Evolutionary conservation across 345 rosid genomes (phyloP), one percentile per base, ranked within the genome.

Genomic region (Salix caprea): DNA sequence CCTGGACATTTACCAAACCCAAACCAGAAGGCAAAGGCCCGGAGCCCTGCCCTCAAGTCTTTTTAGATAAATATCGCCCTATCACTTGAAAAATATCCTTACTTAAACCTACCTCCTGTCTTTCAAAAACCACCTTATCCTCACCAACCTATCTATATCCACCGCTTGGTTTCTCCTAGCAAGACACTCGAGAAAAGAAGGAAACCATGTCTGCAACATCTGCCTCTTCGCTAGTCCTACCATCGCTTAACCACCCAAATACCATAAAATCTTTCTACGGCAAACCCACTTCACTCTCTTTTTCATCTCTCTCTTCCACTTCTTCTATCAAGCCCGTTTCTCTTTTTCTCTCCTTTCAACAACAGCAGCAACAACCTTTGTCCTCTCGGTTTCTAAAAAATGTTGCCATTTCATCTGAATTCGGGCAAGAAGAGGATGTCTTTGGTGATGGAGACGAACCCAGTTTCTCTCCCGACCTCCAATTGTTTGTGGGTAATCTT

Each of bases 401-500:
- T 74, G 99, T 93, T 21, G 87, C 94, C 1, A 73, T 88, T 58
- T 85, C 97, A 0, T 88, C 92, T 3, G 97, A 89, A 11, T 85
- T 82, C 64, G 91, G 85, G 26, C 90, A 88, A 58, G 94, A 93
- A 28, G 96, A 93, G 75, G 96, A 82, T 12, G 76, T 84, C 16
- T 67, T 83, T 30, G 81, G 85, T 72, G 89, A 85, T 28, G 90
- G 77, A 0, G 87, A 81, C 18, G 89, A 76, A 4, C 80, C 82
- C 26, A 82, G 82, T 19, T 88, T 92, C 89, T 87, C 98, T 14
- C 83, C 89, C 7, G 95, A 93, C 89, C 86, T 91, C 52, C 92
- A 92, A 62, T 84, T 96, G 77, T 96, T 96, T 82, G 99, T 96
- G 70, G 99, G 99, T 76, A 96, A 96, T 71, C 97, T 96, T 65